phyloP scores from a whole-genome alignment of 192 early-diverging fungal species.

The Funneliformis geosporum region DNA sequence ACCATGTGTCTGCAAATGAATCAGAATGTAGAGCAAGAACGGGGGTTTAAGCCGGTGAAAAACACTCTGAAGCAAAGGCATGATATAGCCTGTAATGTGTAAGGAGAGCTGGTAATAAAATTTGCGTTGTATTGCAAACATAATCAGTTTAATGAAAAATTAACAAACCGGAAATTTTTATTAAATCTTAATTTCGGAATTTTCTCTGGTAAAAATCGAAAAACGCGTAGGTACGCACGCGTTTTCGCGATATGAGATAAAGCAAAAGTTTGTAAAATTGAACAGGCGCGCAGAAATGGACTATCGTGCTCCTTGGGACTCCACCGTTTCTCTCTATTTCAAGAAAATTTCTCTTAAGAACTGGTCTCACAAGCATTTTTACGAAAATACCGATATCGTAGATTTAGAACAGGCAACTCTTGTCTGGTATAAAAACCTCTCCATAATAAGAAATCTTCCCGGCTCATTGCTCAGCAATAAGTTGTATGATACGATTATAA shows the following conservation, averaged over 20 bases:
- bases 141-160: no score
- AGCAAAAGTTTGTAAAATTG: no score
- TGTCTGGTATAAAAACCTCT: background rate
- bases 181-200: no score
- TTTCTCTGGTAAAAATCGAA: no score
- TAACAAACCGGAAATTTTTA: no score
- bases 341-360: background rate
- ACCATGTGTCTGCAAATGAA: no score
- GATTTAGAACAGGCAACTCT: background rate
- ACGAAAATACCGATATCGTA: background rate
- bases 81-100: no score
- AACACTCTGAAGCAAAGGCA: slow-evolving; percentile 1
- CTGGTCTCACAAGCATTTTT: slow-evolving; percentile 25
- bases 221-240: no score
- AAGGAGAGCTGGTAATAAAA: no score
- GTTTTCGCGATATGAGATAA: no score
- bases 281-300: no score
- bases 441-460: background rate
- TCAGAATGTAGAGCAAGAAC: slow-evolving; percentile 18
- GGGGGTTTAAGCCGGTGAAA: background rate
- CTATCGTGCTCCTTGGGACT: slow-evolving; percentile 23
- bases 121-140: no score
- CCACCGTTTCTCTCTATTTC: slow-evolving; percentile 3
- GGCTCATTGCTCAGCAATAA: background rate
- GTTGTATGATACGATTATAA: background rate